A percentile compares a stretch with the other conserved stretches of the same genome.
Conservation (phyloP, 805 yeast species). For the Groenewaldozyma tartarivorans region DNA sequence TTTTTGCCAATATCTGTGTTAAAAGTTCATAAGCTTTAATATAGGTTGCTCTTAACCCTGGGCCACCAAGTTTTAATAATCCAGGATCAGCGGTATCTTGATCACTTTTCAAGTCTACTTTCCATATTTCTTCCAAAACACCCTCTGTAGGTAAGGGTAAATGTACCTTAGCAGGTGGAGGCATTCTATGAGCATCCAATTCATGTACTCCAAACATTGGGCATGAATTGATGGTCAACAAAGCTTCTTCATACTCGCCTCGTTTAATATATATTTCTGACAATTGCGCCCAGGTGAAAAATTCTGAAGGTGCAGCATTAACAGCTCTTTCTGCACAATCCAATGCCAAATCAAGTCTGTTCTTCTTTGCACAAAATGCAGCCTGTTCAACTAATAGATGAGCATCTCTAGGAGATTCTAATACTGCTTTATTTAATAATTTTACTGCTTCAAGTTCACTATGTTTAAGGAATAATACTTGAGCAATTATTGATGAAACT, state of each 20-base stretch:
- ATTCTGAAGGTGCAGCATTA: slow-evolving; percentile 65
- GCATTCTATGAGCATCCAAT: slow-evolving; percentile 37
- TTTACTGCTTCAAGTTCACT: slow-evolving; percentile 41
- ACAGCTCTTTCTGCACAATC: slow-evolving; percentile 52
- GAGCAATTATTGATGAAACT: slow-evolving; percentile 41
- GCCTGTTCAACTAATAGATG: slow-evolving; percentile 54
- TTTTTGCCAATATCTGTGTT: slow-evolving; percentile 51
- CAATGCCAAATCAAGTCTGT: slow-evolving; percentile 46
- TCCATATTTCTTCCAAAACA: slow-evolving; percentile 41
- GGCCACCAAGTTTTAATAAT: slow-evolving; percentile 42
- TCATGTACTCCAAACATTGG: slow-evolving; percentile 52
- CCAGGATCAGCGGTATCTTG: slow-evolving; percentile 36
- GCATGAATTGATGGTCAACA: slow-evolving; percentile 60
- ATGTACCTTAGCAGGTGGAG: slow-evolving; percentile 35
- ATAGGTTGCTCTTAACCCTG: slow-evolving; percentile 44
- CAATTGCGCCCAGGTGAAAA: slow-evolving; percentile 59
- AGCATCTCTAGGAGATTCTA: slow-evolving; percentile 44
- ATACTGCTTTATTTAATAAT: slow-evolving; percentile 33
- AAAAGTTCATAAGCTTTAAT: slow-evolving; percentile 58
- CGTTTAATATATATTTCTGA: slow-evolving; percentile 49
- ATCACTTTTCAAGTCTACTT: slow-evolving; percentile 23
- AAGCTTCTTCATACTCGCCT: slow-evolving; percentile 49
- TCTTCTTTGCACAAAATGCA: slow-evolving; percentile 47
- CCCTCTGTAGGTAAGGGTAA: slow-evolving; percentile 50
- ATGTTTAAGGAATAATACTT: slow-evolving; percentile 32